A percentile compares a stretch with the other conserved stretches of the same genome.
Evolutionary conservation across 106 monocot species (phyloP).

Genomic region (Agapanthus africanus): DNA sequence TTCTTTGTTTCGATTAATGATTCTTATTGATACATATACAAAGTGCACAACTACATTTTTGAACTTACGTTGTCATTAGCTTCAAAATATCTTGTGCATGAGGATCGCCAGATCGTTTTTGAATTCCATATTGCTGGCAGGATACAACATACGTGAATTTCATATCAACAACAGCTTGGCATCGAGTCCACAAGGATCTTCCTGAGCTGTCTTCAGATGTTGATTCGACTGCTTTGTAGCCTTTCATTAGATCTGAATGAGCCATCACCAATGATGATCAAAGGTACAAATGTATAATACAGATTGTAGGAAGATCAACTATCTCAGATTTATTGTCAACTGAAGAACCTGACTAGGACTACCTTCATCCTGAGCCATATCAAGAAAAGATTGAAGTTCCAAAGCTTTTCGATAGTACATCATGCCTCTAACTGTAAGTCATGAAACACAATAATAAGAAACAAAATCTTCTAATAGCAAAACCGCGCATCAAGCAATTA

Average conservation of each 20-base stretch:
- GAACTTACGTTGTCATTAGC: constrained; percentile 36
- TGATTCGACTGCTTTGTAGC: constrained; percentile 38
- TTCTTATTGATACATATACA: not conserved
- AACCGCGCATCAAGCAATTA: not conserved
- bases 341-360: not conserved
- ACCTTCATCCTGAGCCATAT: constrained; percentile 54
- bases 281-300: too few species aligned
- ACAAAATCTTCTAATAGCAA: not conserved
- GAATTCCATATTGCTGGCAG: constrained; percentile 57
- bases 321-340: too few species aligned
- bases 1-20: not conserved
- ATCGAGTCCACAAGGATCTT: constrained; percentile 40
- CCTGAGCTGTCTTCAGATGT: constrained; percentile 32
- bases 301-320: too few species aligned
- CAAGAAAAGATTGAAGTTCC: constrained; percentile 66
- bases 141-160: constrained; percentile 65
- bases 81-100: constrained; percentile 52
- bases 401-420: constrained; percentile 78
- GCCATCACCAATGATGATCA: not conserved
- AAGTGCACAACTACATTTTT: not conserved
- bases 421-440: constrained; percentile 63
- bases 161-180: constrained; percentile 56
- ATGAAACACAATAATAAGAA: not conserved
- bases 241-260: constrained; percentile 34
- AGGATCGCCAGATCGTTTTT: constrained; percentile 41